phyloP scores from a whole-genome alignment of 2,329 filamentous ascomycete species.

The Microdochium nivale region DNA sequence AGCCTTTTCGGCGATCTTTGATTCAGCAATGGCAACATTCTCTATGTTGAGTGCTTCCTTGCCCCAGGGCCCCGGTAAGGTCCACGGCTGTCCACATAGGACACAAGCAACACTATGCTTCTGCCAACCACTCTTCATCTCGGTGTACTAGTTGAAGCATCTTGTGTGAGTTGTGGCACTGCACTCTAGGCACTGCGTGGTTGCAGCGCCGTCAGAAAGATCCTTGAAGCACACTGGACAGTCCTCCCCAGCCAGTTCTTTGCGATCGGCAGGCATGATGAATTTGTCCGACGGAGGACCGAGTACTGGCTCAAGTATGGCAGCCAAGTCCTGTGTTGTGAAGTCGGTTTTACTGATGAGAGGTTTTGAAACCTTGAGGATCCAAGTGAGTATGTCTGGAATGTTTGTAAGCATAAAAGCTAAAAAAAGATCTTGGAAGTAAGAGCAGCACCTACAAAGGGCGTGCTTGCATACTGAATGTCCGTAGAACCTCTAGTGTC shows the following conservation, averaged over 20 bases:
- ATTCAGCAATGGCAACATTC: not conserved
- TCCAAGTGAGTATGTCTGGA: not conserved
- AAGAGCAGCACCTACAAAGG: not conserved
- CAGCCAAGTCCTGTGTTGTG: not conserved
- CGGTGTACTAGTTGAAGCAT: not conserved
- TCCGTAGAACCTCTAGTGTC: not conserved
- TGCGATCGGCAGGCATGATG: not conserved
- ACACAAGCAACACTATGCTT: not conserved
- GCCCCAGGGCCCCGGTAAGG: not conserved
- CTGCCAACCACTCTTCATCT: not conserved
- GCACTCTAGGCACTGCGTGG: not conserved
- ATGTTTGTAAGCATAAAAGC: not conserved
- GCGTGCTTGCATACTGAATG: not conserved
- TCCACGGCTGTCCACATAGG: not conserved
- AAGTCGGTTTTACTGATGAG: not conserved
- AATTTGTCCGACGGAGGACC: not conserved
- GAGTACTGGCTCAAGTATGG: not conserved
- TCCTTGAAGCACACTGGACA: not conserved
- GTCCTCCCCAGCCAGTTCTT: not conserved
- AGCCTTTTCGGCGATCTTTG: not conserved
- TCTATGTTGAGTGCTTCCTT: not conserved
- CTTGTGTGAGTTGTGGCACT: not conserved
- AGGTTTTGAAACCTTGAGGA: not conserved
- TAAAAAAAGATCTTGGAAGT: too few relatives aligned
- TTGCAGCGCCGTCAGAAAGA: not conserved